phyloP scores from a whole-genome alignment of 106 monocot genomes.

The Amphibolis antarctica region DNA sequence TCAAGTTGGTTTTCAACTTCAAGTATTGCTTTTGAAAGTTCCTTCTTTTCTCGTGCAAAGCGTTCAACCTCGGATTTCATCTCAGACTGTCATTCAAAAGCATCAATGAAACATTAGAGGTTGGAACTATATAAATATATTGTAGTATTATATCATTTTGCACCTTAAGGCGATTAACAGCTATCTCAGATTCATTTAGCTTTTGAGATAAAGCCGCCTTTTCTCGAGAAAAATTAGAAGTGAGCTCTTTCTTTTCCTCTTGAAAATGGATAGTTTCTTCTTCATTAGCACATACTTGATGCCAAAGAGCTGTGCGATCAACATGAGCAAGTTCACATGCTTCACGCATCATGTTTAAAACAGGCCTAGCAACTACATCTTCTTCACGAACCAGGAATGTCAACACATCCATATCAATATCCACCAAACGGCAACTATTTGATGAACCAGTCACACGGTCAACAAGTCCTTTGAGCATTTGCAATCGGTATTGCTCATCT shows the following conservation, averaged over 20 bases:
- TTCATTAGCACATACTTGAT: constrained; percentile 64
- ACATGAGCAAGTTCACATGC: constrained; percentile 59
- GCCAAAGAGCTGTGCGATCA: constrained; percentile 79
- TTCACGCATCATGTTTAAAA: constrained; percentile 73
- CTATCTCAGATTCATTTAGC: constrained; percentile 64
- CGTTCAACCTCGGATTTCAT: constrained; percentile 59
- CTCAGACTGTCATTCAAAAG: constrained; percentile 46
- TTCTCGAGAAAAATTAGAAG: constrained; percentile 48
- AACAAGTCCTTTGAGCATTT: constrained; percentile 77
- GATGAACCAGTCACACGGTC: constrained; percentile 65
- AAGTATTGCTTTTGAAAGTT: constrained; percentile 49
- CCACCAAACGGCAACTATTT: constrained; percentile 45
- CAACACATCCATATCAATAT: constrained; percentile 86
- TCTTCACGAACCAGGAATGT: constrained; percentile 76
- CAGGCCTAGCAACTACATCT: constrained; percentile 61
- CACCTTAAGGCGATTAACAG: constrained; percentile 60
- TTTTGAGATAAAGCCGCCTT: constrained; percentile 42
- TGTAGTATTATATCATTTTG: not conserved
- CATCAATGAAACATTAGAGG: constrained; percentile 1
- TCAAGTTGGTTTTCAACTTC: constrained; percentile 85
- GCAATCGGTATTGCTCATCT: constrained; percentile 54
- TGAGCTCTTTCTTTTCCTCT: constrained; percentile 50
- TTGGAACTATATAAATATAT: constrained; percentile 10
- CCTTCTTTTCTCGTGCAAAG: constrained; percentile 63
- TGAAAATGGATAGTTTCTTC: constrained; percentile 61